Evolutionary conservation across 75 land plant species (phyloP).

Genomic region (Chamaecyparis obtusa): DNA sequence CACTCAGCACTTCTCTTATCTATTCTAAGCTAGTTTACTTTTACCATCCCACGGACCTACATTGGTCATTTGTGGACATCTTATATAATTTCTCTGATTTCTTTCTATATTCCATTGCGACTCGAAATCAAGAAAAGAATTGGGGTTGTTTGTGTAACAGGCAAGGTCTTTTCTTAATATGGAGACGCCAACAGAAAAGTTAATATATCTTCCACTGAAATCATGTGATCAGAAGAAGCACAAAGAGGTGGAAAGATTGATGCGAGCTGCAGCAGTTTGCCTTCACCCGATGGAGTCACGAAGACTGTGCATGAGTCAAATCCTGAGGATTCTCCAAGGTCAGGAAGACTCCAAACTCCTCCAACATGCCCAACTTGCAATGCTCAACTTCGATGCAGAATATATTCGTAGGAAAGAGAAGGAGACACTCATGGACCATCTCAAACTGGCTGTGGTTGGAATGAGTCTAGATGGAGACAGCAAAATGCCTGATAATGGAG

Average conservation of each 20-base stretch:
- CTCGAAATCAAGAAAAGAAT: slow-evolving; percentile 26
- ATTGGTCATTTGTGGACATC: background rate
- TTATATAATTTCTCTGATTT: too few species aligned
- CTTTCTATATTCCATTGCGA: slow-evolving; percentile 44
- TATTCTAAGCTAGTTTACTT: background rate
- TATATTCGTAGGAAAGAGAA: slow-evolving; percentile 15
- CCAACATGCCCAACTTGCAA: slow-evolving; percentile 15
- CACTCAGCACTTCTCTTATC: background rate
- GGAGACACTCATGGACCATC: slow-evolving; percentile 44
- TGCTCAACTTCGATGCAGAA: slow-evolving; percentile 20
- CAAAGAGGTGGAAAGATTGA: slow-evolving; percentile 34
- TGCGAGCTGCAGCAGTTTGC: slow-evolving; percentile 70
- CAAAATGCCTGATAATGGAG: slow-evolving; percentile 4
- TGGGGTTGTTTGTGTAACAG: slow-evolving; percentile 25
- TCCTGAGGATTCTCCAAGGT: slow-evolving; percentile 43
- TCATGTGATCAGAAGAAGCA: slow-evolving; percentile 23
- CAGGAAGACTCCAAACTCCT: slow-evolving; percentile 8
- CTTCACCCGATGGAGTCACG: slow-evolving; percentile 51
- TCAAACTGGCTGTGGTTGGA: slow-evolving; percentile 76
- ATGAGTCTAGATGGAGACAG: slow-evolving; percentile 45
- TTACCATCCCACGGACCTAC: background rate
- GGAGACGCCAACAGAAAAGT: slow-evolving; percentile 19
- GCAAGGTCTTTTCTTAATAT: slow-evolving; percentile 64
- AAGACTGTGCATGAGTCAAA: slow-evolving; percentile 58
- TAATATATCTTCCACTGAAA: slow-evolving; percentile 58